Evolutionary conservation across 2,329 filamentous ascomycete genomes (phyloP).

Genomic region (Xylaria sp.): DNA sequence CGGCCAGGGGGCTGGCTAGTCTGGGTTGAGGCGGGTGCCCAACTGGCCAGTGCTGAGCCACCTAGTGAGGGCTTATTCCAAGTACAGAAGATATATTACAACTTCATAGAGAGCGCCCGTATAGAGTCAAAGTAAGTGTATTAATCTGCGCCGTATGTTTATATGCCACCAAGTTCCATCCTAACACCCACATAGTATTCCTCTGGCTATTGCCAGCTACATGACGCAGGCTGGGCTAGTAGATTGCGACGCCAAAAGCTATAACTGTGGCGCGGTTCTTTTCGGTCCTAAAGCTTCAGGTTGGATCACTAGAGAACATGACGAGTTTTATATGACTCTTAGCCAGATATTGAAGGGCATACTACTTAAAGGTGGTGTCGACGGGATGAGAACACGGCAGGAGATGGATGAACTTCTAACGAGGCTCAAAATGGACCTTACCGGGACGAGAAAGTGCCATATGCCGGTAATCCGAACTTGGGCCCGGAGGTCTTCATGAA

Average conservation of each 20-base stretch:
- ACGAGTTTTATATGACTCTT: not conserved
- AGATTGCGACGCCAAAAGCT: slow-evolving; percentile 15
- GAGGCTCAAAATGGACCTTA: slow-evolving; percentile 15
- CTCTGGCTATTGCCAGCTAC: slow-evolving; percentile 21
- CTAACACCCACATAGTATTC: slow-evolving; percentile 14
- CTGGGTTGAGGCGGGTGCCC: slow-evolving; percentile 14
- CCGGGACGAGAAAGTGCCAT: slow-evolving; percentile 18
- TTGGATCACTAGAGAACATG: slow-evolving; percentile 19
- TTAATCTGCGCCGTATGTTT: not conserved
- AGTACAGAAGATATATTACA: slow-evolving; percentile 25
- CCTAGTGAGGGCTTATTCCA: slow-evolving; percentile 23
- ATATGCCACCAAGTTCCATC: not conserved
- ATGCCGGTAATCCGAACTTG: slow-evolving; percentile 17
- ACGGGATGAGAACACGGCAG: slow-evolving; percentile 23
- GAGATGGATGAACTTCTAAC: slow-evolving; percentile 13
- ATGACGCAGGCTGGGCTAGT: slow-evolving; percentile 17
- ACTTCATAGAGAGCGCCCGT: not conserved
- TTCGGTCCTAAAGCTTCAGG: slow-evolving; percentile 19
- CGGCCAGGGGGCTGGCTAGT: slow-evolving; percentile 37
- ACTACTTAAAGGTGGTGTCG: slow-evolving; percentile 22
- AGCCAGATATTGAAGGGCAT: slow-evolving; percentile 21
- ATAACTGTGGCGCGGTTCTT: slow-evolving; percentile 6
- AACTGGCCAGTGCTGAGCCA: slow-evolving; percentile 12
- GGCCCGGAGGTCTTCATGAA: slow-evolving; percentile 12
- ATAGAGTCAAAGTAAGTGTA: slow-evolving; percentile 25